Percentiles rank a stretch among this genome's conserved stretches.
These are phyloP conservation scores for Corniculantispora saksenae DNA, from an alignment of 2,329 filamentous ascomycete genomes.

Conservation along the genomic window DNA sequence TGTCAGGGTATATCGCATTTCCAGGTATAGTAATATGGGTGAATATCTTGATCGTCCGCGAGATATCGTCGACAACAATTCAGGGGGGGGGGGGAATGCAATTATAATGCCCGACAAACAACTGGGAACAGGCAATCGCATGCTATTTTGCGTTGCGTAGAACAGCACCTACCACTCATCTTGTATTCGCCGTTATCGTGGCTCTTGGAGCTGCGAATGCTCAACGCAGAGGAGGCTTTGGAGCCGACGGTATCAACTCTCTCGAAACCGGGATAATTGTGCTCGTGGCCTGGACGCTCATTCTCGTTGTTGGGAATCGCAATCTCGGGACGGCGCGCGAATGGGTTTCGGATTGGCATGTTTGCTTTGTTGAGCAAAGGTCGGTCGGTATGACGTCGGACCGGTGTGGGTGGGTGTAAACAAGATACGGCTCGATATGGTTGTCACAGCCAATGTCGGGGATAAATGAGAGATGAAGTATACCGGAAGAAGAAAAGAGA, in stretches of 20 bases:
- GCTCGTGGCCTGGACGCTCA: conserved; percentile 42
- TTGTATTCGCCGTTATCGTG: conserved; percentile 73
- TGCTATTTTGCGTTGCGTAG: too few species aligned
- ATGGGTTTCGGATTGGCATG: conserved; percentile 76
- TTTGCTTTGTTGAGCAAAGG: conserved; percentile 23
- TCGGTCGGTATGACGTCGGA: conserved; percentile 16
- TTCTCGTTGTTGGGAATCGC: conserved; percentile 54
- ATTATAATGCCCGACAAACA: conserved; percentile 1
- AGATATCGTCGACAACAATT: neutral
- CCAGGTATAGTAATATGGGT: neutral
- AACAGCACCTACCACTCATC: conserved; percentile 66
- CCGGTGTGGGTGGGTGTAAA: neutral
- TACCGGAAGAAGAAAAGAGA: neutral
- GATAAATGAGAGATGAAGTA: neutral
- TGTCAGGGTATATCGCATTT: neutral
- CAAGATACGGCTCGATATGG: neutral
- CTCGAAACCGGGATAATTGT: conserved; percentile 51
- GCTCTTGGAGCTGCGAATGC: conserved; percentile 60
- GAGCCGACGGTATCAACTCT: conserved; percentile 64
- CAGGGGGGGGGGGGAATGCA: neutral
- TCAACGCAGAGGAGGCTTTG: conserved; percentile 62
- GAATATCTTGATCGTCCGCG: neutral
- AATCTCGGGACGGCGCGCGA: conserved; percentile 59
- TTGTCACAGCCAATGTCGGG: neutral
- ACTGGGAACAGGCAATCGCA: too few species aligned